A percentile compares a stretch with the other conserved stretches of the same genome.
These are phyloP conservation scores for Podospora fimiseda DNA, from an alignment of 495 filamentous ascomycete species.

Conservation along the genomic window DNA sequence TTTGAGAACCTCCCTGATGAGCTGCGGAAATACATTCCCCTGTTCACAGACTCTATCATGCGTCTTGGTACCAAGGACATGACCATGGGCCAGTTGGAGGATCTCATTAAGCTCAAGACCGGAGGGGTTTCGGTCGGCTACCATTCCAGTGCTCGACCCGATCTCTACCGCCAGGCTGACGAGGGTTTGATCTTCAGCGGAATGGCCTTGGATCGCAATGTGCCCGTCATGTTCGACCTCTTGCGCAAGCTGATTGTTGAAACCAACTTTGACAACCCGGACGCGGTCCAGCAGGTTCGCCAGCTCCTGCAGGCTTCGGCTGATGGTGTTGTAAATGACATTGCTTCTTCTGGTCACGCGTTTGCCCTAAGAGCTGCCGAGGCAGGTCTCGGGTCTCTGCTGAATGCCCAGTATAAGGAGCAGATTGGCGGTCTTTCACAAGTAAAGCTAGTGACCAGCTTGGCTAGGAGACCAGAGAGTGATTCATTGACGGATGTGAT, in stretches of 20 bases:
- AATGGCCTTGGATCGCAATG: constrained; percentile 80
- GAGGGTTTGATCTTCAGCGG: constrained; percentile 82
- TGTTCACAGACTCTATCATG: constrained; percentile 91
- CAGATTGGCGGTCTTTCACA: constrained; percentile 82
- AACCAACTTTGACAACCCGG: constrained; percentile 79
- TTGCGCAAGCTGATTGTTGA: constrained; percentile 72
- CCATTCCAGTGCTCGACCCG: constrained; percentile 67
- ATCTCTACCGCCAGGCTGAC: constrained; percentile 56
- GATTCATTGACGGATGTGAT: constrained; percentile 70
- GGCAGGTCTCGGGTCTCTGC: constrained; percentile 57
- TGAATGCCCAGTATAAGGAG: constrained; percentile 63
- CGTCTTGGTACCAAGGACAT: constrained; percentile 79
- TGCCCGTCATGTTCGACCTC: constrained; percentile 84
- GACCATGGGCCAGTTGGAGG: constrained; percentile 91
- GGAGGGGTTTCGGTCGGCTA: constrained; percentile 82
- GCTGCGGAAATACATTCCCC: constrained; percentile 73
- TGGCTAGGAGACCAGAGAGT: constrained; percentile 46
- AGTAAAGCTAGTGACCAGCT: constrained; percentile 69
- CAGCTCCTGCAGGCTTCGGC: constrained; percentile 79
- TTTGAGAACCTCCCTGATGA: constrained; percentile 79
- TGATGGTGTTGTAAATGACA: constrained; percentile 83
- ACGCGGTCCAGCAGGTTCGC: constrained; percentile 72
- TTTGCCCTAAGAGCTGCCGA: constrained; percentile 80
- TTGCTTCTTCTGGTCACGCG: constrained; percentile 79
- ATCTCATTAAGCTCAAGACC: constrained; percentile 91